These are phyloP conservation scores for Circinella umbellata DNA, from an alignment of 371 early-diverging fungal species.

Conservation along the genomic window DNA sequence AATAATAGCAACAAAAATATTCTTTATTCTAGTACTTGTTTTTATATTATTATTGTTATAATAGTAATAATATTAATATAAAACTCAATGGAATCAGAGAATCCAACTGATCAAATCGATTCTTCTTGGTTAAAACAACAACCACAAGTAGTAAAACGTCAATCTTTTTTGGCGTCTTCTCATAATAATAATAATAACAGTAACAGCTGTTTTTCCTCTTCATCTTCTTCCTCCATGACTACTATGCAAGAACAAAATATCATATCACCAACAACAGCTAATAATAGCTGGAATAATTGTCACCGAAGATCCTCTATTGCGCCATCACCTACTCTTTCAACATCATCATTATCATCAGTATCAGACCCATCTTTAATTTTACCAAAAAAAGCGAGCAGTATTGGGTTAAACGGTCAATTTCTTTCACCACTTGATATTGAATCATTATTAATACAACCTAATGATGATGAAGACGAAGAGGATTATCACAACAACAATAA, in stretches of 20 bases:
- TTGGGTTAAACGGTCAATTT: constrained; percentile 2
- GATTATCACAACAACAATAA: background rate
- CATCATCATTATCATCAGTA: background rate
- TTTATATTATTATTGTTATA: no score
- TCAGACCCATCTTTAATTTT: background rate
- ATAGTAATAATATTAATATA: no score
- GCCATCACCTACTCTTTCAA: background rate
- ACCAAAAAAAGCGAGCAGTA: background rate
- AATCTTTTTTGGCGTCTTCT: background rate
- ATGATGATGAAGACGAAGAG: constrained; percentile 11
- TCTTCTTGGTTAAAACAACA: background rate
- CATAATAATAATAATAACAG: background rate
- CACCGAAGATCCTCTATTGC: background rate
- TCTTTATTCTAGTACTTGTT: background rate
- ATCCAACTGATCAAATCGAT: background rate
- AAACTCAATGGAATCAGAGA: background rate
- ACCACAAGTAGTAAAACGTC: background rate
- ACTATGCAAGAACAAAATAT: background rate
- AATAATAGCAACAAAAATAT: background rate
- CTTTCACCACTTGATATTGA: constrained; percentile 8
- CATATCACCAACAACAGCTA: background rate
- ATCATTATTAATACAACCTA: constrained; percentile 4
- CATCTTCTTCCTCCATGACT: background rate
- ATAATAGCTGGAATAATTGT: background rate
- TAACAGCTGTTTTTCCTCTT: background rate